phyloP scores from a whole-genome alignment of 192 early-diverging fungal species.

The Rhizoclosmatium globosum region DNA sequence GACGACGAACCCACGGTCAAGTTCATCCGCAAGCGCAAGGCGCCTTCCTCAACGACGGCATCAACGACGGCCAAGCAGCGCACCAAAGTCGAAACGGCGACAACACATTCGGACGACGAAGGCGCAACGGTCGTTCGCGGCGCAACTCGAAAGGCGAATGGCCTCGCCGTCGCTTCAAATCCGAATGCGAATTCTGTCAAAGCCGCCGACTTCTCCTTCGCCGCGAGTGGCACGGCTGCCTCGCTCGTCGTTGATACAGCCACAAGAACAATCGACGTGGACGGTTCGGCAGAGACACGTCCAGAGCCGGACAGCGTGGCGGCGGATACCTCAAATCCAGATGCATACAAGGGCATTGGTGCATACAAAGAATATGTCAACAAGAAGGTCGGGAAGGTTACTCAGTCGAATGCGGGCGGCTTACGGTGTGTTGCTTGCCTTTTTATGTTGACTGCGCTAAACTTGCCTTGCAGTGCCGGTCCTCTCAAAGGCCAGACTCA shows the following conservation, averaged over 20 bases:
- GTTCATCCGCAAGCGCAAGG: constrained; percentile 35
- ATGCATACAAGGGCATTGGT: constrained; percentile 71
- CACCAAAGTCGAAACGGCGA: background rate
- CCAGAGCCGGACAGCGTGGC: background rate
- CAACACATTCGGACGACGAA: background rate
- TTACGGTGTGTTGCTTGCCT: constrained; percentile 34
- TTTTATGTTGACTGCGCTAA: background rate
- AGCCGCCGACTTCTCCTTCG: constrained; percentile 13
- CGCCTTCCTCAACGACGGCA: background rate
- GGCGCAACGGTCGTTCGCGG: background rate
- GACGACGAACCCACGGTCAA: constrained; percentile 4
- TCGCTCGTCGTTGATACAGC: constrained; percentile 49
- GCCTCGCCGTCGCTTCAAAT: constrained; percentile 1
- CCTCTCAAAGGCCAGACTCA: constrained; percentile 76
- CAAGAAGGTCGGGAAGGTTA: constrained; percentile 65
- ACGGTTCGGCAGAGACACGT: constrained; percentile 30
- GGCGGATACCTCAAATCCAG: constrained; percentile 33
- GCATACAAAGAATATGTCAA: constrained; percentile 76
- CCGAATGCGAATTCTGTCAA: background rate
- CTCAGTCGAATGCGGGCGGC: constrained; percentile 58
- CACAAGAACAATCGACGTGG: constrained; percentile 59
- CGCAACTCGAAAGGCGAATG: background rate
- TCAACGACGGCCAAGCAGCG: background rate
- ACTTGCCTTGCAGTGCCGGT: constrained; percentile 61
- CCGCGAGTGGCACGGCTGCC: constrained; percentile 53